phyloP scores from a whole-genome alignment of 164 flowering plant species.

The Hamamelis virginiana region DNA sequence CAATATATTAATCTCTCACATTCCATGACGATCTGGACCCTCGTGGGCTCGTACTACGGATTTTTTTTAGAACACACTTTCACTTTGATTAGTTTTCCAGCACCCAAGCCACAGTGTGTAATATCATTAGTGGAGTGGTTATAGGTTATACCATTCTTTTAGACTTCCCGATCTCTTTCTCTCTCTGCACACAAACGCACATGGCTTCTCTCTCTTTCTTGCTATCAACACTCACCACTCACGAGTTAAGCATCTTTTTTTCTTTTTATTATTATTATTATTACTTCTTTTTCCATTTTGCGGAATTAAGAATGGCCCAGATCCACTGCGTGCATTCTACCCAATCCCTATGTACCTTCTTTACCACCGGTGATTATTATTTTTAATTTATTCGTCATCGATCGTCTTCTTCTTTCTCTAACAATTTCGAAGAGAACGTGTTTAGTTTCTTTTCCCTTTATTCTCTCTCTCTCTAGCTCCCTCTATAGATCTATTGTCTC shows the following conservation, averaged over 20 bases:
- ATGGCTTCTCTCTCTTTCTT: conserved; percentile 20
- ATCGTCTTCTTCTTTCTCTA: no score
- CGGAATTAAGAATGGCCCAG: conserved; percentile 25
- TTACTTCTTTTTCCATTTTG: neutral
- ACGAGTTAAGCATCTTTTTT: conserved; percentile 34
- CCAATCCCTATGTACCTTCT: conserved; percentile 16
- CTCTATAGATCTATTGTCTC: no score
- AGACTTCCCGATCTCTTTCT: neutral
- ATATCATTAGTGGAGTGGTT: neutral
- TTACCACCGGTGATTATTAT: neutral
- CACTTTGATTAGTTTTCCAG: no score
- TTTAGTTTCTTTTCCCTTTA: neutral
- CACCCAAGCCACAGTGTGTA: no score
- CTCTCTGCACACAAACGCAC: conserved; percentile 14
- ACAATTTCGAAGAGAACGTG: neutral
- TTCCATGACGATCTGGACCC: conserved; percentile 16
- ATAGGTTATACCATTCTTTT: neutral
- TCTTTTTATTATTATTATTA: no score
- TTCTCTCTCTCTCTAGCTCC: neutral
- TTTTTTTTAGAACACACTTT: no score
- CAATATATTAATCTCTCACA: neutral
- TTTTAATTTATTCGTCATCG: no score
- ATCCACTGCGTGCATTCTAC: conserved; percentile 36
- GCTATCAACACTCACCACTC: conserved; percentile 25
- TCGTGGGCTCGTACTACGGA: conserved; percentile 25